These are phyloP conservation scores for Puccinia novopanici DNA, from an alignment of 1,284 basidiomycete genomes.

Conservation along the genomic window DNA sequence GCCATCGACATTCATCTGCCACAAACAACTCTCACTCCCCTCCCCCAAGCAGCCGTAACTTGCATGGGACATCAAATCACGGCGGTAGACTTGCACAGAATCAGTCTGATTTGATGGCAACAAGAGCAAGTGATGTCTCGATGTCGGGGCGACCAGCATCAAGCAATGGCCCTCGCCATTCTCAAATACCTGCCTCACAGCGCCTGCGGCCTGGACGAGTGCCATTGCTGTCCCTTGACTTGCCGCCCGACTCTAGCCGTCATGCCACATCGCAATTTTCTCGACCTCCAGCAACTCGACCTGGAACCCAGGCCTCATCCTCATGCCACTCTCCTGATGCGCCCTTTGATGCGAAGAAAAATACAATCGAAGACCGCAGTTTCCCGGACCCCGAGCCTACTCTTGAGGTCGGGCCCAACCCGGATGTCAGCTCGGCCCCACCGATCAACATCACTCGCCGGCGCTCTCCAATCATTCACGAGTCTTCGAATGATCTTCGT, in stretches of 20 bases:
- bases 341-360: background rate
- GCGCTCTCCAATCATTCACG: conserved; percentile 42
- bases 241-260: conserved; percentile 3
- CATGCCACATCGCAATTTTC: background rate
- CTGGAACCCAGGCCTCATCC: background rate
- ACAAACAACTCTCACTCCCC: background rate
- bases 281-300: background rate
- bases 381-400: background rate
- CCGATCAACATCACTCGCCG: background rate
- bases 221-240: conserved; percentile 17
- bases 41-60: background rate
- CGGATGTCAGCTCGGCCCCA: background rate
- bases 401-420: background rate
- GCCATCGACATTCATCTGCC: background rate
- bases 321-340: background rate
- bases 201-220: conserved; percentile 29
- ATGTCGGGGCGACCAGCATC: background rate
- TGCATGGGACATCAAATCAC: background rate
- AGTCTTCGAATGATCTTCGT: conserved; percentile 39
- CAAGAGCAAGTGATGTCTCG: background rate
- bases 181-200: conserved; percentile 9
- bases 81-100: background rate
- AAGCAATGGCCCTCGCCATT: background rate
- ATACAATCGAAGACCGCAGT: background rate
- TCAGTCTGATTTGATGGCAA: background rate